Evolutionary conservation across 352 stramenopile species (phyloP), one percentile per base, ranked within the genome.

Genomic region (Aphanomyces invadans): DNA sequence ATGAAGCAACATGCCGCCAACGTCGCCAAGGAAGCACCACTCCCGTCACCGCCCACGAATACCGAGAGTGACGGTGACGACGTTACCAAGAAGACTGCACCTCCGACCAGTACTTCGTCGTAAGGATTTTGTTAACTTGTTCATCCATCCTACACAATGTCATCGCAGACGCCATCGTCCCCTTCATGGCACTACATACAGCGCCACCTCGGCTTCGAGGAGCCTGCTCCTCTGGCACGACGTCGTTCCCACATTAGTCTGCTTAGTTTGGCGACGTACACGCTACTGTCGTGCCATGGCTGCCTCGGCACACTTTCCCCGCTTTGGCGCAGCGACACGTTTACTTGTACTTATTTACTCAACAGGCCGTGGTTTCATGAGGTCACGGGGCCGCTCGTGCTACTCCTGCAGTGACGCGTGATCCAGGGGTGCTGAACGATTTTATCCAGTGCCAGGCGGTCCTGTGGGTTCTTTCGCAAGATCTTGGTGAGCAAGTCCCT

Each of bases 401-500:
- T 42, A 42, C 36, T 42, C 7, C 19, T 23, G 38, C 76, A 89
- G 73, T 92, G 81, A 49, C 88, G 74, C 46, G 91, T 67, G 48
- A 99, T 94, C 95, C 96, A 99, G 19, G 95, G 93, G 73, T 99
- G 96, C 25, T 92, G 87, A 1, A 96, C 77, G 51, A 99, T 78
- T 44, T 97, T 86, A 36, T 87, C 77, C 1, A 99, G 78, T 11
- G 83, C 69, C 64, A 99, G 88, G 48, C 97, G 88, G 23, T 97
- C 80, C n/a, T 80, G 79, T 4, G 96, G 96, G 55, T 99, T 95
- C 71, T 99, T 98, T 42, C 91, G 88, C 48, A 99, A 60, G 36
- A 93, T 95, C 49, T 93, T 96, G 62, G 97, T 92, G 53, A 99
- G 74, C 42, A 95, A 59, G 74, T 99, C 96, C 62, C 89, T 87